Evolutionary conservation across 2,329 filamentous ascomycete genomes (phyloP).

Genomic region (Trichoderma gracile): DNA sequence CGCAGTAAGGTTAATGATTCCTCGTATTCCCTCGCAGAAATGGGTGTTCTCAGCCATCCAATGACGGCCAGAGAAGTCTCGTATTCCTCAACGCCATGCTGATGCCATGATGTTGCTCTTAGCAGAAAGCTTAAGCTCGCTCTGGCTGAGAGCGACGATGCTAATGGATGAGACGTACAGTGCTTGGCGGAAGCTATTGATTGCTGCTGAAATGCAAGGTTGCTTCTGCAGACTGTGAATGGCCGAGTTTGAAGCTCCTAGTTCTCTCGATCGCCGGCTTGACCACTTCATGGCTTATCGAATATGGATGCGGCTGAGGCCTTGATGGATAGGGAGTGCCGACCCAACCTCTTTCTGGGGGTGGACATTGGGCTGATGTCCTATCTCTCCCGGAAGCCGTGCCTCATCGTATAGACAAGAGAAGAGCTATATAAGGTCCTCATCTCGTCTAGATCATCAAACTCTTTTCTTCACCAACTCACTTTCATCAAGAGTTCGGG

Average conservation of each 20-base stretch:
- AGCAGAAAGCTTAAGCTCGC: conserved; percentile 21
- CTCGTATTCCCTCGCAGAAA: conserved; percentile 23
- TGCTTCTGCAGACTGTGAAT: conserved; percentile 12
- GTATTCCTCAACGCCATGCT: conserved; percentile 17
- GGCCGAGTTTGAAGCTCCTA: conserved; percentile 3
- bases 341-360: background rate
- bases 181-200: conserved; percentile 21
- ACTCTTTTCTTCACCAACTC: conserved; percentile 2
- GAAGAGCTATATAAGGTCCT: conserved; percentile 18
- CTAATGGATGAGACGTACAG: conserved; percentile 20
- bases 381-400: background rate
- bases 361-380: background rate
- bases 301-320: conserved; percentile 8
- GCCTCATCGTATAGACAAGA: background rate
- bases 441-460: background rate
- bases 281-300: conserved; percentile 18
- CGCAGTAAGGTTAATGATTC: conserved; percentile 20
- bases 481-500: background rate
- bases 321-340: background rate
- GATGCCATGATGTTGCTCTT: background rate
- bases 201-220: conserved; percentile 7
- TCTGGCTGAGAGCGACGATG: conserved; percentile 10
- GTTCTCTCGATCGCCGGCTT: conserved; percentile 3
- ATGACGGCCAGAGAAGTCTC: conserved; percentile 17
- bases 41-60: conserved; percentile 14